phyloP scores from a whole-genome alignment of 768 basidiomycete species.

The Kwoniella bestiolae region DNA sequence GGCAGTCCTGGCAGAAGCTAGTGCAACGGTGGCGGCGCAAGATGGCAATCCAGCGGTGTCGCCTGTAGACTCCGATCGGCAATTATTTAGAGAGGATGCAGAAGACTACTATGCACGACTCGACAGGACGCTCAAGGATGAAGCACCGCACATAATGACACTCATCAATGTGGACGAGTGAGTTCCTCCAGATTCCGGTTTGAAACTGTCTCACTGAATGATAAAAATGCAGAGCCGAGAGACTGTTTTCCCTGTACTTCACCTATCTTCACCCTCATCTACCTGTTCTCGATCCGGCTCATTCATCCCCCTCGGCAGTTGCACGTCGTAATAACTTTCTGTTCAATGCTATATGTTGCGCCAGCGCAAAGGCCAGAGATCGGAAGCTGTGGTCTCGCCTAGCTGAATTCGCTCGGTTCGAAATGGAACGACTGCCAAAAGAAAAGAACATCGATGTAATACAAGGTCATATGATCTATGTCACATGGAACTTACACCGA shows the following conservation, averaged over 20 bases:
- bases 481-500: slow-evolving; percentile 45
- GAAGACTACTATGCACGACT: slow-evolving; percentile 38
- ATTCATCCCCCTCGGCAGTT: slow-evolving; percentile 31
- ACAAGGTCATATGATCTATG: slow-evolving; percentile 44
- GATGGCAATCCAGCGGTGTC: background rate
- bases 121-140: slow-evolving; percentile 30
- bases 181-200: background rate
- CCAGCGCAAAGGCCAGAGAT: slow-evolving; percentile 37
- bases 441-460: slow-evolving; percentile 51
- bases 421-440: slow-evolving; percentile 46
- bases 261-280: slow-evolving; percentile 42
- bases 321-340: slow-evolving; percentile 47
- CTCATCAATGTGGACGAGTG: slow-evolving; percentile 36
- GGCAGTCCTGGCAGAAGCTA: slow-evolving; percentile 41
- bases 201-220: background rate
- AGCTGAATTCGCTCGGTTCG: slow-evolving; percentile 38
- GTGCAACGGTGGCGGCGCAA: slow-evolving; percentile 8
- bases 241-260: slow-evolving; percentile 42
- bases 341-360: slow-evolving; percentile 51
- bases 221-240: slow-evolving; percentile 31
- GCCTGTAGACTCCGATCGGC: background rate
- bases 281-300: slow-evolving; percentile 34
- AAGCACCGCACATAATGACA: slow-evolving; percentile 48
- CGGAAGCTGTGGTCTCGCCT: slow-evolving; percentile 35
- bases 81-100: background rate